Evolutionary conservation across 1,284 basidiomycete species (phyloP), one percentile per base, ranked within the genome.

Genomic region (Boletus sp.): DNA sequence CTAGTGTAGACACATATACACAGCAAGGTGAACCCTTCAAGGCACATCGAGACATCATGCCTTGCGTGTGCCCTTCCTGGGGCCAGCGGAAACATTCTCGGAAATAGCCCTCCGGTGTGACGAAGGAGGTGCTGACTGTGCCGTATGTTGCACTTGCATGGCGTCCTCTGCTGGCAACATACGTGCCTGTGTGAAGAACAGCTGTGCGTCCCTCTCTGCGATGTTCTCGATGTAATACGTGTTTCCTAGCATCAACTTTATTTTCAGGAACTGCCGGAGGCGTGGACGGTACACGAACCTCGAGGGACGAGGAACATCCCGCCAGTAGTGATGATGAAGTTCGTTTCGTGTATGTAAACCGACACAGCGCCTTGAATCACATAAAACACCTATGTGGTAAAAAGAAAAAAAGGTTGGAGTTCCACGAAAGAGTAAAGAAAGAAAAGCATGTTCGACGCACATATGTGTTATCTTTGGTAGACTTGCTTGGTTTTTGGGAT

Each of bases 181-280:
- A 30, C 94, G 81, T 1, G 90, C 89, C 71, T 98, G 96, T 0
- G 93, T 85, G 69, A 99, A 99, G 72, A 95, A 95, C 8, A 99
- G 69, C 59, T 80, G 82, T 10, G 87, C 88, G 42, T 88, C 84
- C 25, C 90, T 80, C 36, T 87, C 76, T 16, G 80, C 82, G 19
- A 95, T 84, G 67, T 98, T 98, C 61, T 88, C 79, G 63, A 99
- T 91, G 46, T 80, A 81, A 67, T 99, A 99, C 7, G 78, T 79
- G 67, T 99, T 99, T 23, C 92, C 93, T 89, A 59, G 12, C 17
- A 23, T 22, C 8, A 43, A 23, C 4, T 19, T 38, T 13, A 53
- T 23, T 44, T 27, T 23, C 30, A 43, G 37, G 32, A 35, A 23
- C 10, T 12, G 22, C 33, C 14, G 5, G 3, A 34, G 16, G 27